Evolutionary conservation across 148 eudicot species (phyloP).

Genomic region (Beta vulgaris): DNA sequence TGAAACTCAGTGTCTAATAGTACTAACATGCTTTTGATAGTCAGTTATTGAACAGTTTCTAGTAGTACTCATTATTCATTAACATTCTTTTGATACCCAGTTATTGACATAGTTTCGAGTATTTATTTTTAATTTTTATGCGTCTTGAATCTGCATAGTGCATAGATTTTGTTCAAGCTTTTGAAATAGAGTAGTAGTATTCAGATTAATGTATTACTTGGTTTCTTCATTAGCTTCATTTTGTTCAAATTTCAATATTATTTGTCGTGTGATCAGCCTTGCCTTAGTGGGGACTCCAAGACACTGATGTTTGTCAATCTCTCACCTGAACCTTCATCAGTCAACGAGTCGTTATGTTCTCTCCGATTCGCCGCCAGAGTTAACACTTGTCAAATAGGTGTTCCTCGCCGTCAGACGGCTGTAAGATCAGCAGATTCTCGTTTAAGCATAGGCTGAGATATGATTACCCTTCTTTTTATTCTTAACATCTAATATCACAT

Average conservation of each 20-base stretch:
- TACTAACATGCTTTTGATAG: not conserved
- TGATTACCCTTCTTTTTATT: too few relatives aligned
- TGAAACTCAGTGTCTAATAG: not conserved
- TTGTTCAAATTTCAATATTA: not conserved
- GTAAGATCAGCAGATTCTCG: slow-evolving; percentile 54
- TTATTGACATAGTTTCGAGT: too few relatives aligned
- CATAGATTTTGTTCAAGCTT: not conserved
- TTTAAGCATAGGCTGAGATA: slow-evolving; percentile 48
- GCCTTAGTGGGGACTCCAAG: slow-evolving; percentile 78
- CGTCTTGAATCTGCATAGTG: not conserved
- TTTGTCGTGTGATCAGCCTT: slow-evolving; percentile 44
- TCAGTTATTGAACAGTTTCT: too few relatives aligned
- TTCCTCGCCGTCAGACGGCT: slow-evolving; percentile 67
- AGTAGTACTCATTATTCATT: too few relatives aligned
- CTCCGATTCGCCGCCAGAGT: slow-evolving; percentile 74
- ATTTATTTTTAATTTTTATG: not conserved
- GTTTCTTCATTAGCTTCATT: not conserved
- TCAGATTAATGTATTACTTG: not conserved
- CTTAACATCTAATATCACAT: slow-evolving; percentile 19
- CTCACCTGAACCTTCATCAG: slow-evolving; percentile 65
- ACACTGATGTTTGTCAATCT: slow-evolving; percentile 76
- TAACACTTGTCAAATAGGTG: slow-evolving; percentile 70
- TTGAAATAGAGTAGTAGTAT: not conserved
- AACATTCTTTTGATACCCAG: too few relatives aligned
- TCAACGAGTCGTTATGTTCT: slow-evolving; percentile 66